phyloP scores from a whole-genome alignment of 1,284 basidiomycete species.

The Pulveroboletus sp. region DNA sequence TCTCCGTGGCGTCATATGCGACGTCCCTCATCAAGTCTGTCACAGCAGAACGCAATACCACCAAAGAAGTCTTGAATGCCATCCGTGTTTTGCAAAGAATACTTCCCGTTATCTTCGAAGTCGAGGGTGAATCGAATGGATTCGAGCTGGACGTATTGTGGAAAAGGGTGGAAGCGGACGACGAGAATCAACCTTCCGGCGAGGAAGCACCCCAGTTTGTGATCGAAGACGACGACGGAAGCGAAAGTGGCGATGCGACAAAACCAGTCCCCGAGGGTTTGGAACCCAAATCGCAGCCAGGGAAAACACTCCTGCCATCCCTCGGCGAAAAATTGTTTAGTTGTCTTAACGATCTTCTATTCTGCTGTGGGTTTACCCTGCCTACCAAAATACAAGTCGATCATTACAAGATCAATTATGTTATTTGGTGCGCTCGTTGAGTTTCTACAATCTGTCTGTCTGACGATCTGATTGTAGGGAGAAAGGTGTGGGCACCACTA shows the following conservation, averaged over 20 bases:
- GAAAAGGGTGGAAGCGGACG: constrained; percentile 59
- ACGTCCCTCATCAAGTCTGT: constrained; percentile 64
- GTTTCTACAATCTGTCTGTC: constrained; percentile 1
- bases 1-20: constrained; percentile 65
- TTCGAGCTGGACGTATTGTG: constrained; percentile 76
- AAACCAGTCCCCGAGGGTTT: constrained; percentile 14
- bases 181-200: constrained; percentile 31
- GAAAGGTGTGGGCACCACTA: constrained; percentile 84
- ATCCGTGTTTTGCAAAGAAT: constrained; percentile 83
- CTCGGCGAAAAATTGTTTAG: constrained; percentile 79
- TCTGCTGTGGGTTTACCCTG: constrained; percentile 89
- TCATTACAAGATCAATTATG: constrained; percentile 84
- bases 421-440: constrained; percentile 65
- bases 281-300: constrained; percentile 36
- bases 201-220: constrained; percentile 66
- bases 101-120: constrained; percentile 85
- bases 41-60: constrained; percentile 61
- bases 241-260: constrained; percentile 29
- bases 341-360: constrained; percentile 80
- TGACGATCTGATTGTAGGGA: constrained; percentile 59
- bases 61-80: constrained; percentile 86
- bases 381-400: constrained; percentile 77
- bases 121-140: constrained; percentile 67
- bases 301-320: constrained; percentile 63
- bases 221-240: constrained; percentile 67